Evolutionary conservation across 2,329 filamentous ascomycete species (phyloP).

Genomic region (Aspergillus versicolor): DNA sequence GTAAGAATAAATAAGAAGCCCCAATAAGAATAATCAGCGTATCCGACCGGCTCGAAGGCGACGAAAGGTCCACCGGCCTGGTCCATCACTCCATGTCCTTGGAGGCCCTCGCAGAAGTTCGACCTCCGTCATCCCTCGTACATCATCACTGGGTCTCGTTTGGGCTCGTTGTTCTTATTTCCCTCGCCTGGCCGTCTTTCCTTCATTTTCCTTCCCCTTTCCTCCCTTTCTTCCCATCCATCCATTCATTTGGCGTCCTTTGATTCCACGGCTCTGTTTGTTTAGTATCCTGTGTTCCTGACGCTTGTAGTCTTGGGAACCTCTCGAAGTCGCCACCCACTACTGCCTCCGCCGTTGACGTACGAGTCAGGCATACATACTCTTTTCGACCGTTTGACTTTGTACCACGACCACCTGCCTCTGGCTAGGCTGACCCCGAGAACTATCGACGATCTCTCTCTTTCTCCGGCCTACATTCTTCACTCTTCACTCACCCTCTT

Average conservation of each 20-base stretch:
- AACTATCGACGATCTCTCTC: background rate
- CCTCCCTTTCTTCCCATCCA: slow-evolving; percentile 1
- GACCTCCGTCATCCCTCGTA: slow-evolving; percentile 17
- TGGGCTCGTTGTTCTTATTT: slow-evolving; percentile 10
- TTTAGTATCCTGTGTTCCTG: background rate
- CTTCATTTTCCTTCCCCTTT: background rate
- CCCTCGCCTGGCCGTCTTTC: background rate
- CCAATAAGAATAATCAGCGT: background rate
- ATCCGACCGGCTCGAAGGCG: background rate
- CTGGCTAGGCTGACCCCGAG: background rate
- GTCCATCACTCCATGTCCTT: background rate
- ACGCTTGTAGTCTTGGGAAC: slow-evolving; percentile 3
- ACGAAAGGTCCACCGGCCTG: background rate
- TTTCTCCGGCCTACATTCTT: background rate
- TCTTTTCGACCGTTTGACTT: slow-evolving; percentile 8
- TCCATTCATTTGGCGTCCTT: background rate
- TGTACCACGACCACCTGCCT: slow-evolving; percentile 8
- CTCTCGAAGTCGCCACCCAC: slow-evolving; percentile 3
- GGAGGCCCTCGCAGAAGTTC: background rate
- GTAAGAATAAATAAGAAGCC: background rate
- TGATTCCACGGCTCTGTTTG: slow-evolving; percentile 2
- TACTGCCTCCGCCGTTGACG: background rate
- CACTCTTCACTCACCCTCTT: background rate
- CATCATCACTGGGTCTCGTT: slow-evolving; percentile 14
- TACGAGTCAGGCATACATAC: slow-evolving; percentile 8